Evolutionary conservation across 2,329 filamentous ascomycete species (phyloP).

Genomic region (Orbilia brochopaga): DNA sequence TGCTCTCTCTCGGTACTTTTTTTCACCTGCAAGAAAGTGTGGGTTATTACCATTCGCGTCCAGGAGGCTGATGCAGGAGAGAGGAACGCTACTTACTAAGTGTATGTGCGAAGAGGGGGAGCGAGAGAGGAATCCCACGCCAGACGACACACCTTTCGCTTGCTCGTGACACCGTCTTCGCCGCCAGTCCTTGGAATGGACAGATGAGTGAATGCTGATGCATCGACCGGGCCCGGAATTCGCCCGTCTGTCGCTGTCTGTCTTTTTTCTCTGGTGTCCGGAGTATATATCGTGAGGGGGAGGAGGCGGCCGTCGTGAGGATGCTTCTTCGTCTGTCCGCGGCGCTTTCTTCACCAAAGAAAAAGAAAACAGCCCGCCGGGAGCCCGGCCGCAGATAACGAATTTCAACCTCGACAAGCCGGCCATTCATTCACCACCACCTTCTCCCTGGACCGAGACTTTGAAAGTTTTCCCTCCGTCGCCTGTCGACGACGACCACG

Average conservation of each 20-base stretch:
- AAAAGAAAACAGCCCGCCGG: conserved; percentile 31
- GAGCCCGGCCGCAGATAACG: conserved; percentile 21
- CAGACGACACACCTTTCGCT: too few relatives aligned
- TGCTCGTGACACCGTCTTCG: too few relatives aligned
- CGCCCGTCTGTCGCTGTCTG: background rate
- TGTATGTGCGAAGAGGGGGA: too few relatives aligned
- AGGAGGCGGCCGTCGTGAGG: conserved; percentile 17
- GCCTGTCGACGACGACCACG: conserved; percentile 7
- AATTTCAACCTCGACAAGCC: background rate
- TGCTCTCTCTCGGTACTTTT: background rate
- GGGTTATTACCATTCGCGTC: background rate
- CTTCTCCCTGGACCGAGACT: conserved; percentile 5
- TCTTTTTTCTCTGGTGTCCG: background rate
- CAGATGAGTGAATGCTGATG: too few relatives aligned
- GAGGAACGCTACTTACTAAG: too few relatives aligned
- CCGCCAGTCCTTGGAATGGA: too few relatives aligned
- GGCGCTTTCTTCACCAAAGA: conserved; percentile 7
- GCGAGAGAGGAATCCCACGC: too few relatives aligned
- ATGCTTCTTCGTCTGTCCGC: conserved; percentile 20
- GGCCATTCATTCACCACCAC: conserved; percentile 19
- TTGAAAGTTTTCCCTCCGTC: conserved; percentile 18
- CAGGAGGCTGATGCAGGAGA: background rate
- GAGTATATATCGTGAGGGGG: background rate
- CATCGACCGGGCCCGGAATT: background rate
- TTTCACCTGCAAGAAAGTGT: background rate